Evolutionary conservation across 2,329 filamentous ascomycete genomes (phyloP).

Genomic region (Albifimbria verrucaria): DNA sequence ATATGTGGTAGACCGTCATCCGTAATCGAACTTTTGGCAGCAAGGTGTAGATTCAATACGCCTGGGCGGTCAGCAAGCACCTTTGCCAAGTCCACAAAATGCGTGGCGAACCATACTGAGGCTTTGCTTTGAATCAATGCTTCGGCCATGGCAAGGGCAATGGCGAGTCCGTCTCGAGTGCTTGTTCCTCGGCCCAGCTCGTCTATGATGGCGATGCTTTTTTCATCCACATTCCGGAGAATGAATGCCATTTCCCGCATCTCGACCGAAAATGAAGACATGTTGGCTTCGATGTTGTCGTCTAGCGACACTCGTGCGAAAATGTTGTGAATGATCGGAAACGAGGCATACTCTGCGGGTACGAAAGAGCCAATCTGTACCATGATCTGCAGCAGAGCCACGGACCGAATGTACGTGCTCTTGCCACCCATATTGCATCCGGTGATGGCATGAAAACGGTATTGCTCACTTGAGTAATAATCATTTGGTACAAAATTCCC

Average conservation of each 20-base stretch:
- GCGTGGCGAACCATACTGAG: conserved; percentile 88
- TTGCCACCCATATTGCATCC: conserved; percentile 99
- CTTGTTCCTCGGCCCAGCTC: conserved; percentile 91
- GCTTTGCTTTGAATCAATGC: conserved; percentile 76
- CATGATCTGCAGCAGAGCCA: conserved; percentile 87
- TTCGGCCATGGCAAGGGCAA: conserved; percentile 87
- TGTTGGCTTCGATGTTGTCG: conserved; percentile 83
- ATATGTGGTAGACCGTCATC: conserved; percentile 57
- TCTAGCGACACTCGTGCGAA: conserved; percentile 87
- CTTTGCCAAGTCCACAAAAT: conserved; percentile 79
- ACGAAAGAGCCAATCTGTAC: conserved; percentile 90
- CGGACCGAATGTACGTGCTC: conserved; percentile 85
- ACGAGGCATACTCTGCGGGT: conserved; percentile 77
- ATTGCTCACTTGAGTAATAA: conserved; percentile 76
- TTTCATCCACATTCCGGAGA: conserved; percentile 71
- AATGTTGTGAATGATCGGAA: conserved; percentile 76
- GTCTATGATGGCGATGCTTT: conserved; percentile 81
- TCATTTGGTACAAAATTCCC: conserved; percentile 83
- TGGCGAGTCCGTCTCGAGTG: conserved; percentile 81
- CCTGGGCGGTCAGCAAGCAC: conserved; percentile 73
- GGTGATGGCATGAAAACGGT: conserved; percentile 88
- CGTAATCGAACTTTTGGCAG: conserved; percentile 58
- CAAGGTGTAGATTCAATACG: conserved; percentile 79
- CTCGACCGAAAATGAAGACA: conserved; percentile 90
- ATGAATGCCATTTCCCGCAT: conserved; percentile 98